Percentiles rank a stretch among this genome's conserved stretches.
These are phyloP conservation scores for Aspergillus leporis DNA, from an alignment of 495 filamentous ascomycete species.

Conservation along the genomic window DNA sequence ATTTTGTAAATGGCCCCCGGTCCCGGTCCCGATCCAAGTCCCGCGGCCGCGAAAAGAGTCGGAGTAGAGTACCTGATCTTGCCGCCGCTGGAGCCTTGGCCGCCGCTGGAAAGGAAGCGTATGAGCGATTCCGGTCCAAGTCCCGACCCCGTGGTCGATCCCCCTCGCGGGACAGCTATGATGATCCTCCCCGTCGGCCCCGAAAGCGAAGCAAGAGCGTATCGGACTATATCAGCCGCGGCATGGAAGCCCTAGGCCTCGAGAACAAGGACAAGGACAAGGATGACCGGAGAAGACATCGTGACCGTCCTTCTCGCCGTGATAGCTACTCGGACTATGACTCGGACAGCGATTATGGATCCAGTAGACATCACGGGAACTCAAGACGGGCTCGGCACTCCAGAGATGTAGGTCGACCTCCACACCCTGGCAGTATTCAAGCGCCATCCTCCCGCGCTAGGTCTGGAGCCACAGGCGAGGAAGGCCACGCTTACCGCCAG, in stretches of 20 bases:
- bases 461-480: conserved; percentile 18
- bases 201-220: conserved; percentile 58
- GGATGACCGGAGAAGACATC: conserved; percentile 27
- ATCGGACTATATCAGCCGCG: conserved; percentile 55
- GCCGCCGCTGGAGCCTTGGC: conserved; percentile 76
- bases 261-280: conserved; percentile 37
- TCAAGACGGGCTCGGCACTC: conserved; percentile 46
- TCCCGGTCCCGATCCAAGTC: conserved; percentile 49
- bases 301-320: conserved; percentile 46
- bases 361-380: conserved; percentile 32
- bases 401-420: conserved; percentile 52
- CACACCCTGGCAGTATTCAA: conserved; percentile 3
- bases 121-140: conserved; percentile 59
- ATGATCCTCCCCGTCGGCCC: conserved; percentile 42
- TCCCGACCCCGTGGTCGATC: conserved; percentile 57
- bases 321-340: conserved; percentile 38
- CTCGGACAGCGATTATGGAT: conserved; percentile 49
- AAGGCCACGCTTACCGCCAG: conserved; percentile 25
- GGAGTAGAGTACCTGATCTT: conserved; percentile 59
- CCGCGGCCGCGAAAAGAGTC: conserved; percentile 36
- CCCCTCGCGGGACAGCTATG: conserved; percentile 40
- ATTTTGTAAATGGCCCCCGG: conserved; percentile 72
- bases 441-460: conserved; percentile 8
- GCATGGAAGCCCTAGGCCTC: conserved; percentile 55
- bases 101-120: conserved; percentile 76